A percentile compares a stretch with the other conserved stretches of the same genome.
Evolutionary conservation across 2,329 filamentous ascomycete genomes (phyloP).

Genomic region (Aspergillus sp.): DNA sequence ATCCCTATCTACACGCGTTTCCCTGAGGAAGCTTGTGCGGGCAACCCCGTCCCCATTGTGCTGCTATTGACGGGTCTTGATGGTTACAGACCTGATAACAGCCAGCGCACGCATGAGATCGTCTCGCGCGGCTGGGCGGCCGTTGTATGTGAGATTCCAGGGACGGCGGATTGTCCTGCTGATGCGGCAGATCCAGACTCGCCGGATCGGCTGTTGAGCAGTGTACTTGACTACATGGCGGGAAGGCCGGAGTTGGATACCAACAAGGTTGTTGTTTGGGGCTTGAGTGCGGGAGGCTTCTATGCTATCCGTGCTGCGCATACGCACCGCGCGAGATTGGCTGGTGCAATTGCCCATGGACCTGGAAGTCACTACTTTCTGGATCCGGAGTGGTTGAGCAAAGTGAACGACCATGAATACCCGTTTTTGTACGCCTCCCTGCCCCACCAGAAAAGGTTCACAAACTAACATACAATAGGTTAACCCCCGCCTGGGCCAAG

Average conservation of each 20-base stretch:
- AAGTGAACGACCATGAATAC: conserved; percentile 61
- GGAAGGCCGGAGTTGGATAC: conserved; percentile 49
- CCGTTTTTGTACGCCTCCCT: conserved; percentile 41
- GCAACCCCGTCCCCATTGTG: conserved; percentile 45
- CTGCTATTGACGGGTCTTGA: conserved; percentile 55
- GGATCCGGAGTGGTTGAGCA: conserved; percentile 52
- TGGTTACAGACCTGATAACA: conserved; percentile 51
- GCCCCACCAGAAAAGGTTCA: neutral
- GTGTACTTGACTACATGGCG: conserved; percentile 56
- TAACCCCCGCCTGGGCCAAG: conserved; percentile 50
- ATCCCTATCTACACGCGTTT: conserved; percentile 62
- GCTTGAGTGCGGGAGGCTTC: conserved; percentile 60
- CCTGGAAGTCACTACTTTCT: conserved; percentile 59
- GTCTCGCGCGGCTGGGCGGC: conserved; percentile 56
- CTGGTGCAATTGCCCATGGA: conserved; percentile 56
- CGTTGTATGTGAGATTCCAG: conserved; percentile 59
- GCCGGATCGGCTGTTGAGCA: conserved; percentile 57
- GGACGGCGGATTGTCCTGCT: conserved; percentile 61
- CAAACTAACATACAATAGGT: conserved; percentile 22
- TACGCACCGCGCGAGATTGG: conserved; percentile 52
- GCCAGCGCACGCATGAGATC: conserved; percentile 54
- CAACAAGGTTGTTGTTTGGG: conserved; percentile 55
- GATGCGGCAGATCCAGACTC: conserved; percentile 54
- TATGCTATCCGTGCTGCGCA: conserved; percentile 62
- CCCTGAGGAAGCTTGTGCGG: conserved; percentile 41